Evolutionary conservation across 1,284 basidiomycete genomes (phyloP).

Genomic region (Tilletia walkeri): DNA sequence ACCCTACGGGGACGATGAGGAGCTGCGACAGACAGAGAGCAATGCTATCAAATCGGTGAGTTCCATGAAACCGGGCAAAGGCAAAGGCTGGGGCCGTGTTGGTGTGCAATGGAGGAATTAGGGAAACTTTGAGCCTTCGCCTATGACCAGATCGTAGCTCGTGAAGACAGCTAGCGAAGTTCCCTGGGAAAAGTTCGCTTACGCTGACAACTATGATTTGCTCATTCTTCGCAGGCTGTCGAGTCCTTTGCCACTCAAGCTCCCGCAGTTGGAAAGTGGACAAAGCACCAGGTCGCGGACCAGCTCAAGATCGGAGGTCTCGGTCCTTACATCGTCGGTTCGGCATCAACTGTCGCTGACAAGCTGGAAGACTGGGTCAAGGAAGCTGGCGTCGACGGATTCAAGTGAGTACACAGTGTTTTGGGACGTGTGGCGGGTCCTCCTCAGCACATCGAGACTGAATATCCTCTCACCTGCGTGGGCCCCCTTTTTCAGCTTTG

Average conservation of each 20-base stretch:
- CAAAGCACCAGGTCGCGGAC: constrained; percentile 41
- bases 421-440: too few relatives aligned
- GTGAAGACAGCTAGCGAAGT: too few relatives aligned
- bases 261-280: constrained; percentile 49
- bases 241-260: constrained; percentile 46
- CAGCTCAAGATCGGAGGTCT: constrained; percentile 52
- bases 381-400: constrained; percentile 44
- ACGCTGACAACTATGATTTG: too few relatives aligned
- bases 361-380: constrained; percentile 45
- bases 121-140: too few relatives aligned
- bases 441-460: too few relatives aligned
- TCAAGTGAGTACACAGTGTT: constrained; percentile 34
- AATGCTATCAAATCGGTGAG: constrained; percentile 47
- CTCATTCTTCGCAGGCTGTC: constrained; percentile 27
- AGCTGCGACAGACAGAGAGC: constrained; percentile 35
- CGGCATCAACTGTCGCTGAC: constrained; percentile 33
- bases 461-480: constrained; percentile 1
- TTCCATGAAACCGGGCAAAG: neutral
- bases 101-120: too few relatives aligned
- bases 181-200: too few relatives aligned
- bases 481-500: constrained; percentile 15
- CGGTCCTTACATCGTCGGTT: constrained; percentile 44
- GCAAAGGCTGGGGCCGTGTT: too few relatives aligned
- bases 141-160: too few relatives aligned
- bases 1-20: constrained; percentile 44